A percentile compares a stretch with the other conserved stretches of the same genome.
phyloP scores from a whole-genome alignment of 2,329 filamentous ascomycete species.

The Fusarium sp. region DNA sequence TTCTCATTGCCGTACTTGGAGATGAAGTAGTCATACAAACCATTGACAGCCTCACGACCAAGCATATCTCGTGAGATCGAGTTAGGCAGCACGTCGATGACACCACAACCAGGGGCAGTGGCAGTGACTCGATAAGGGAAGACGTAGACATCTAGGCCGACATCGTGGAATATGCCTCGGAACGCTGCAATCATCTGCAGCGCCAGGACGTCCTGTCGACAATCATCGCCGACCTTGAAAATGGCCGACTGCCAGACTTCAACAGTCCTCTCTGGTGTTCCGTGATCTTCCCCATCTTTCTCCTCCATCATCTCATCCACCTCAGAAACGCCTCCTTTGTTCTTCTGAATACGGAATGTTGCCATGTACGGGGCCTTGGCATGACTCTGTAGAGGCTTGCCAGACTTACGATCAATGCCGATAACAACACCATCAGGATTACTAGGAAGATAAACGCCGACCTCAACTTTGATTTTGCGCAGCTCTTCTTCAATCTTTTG shows the following conservation, averaged over 20 bases:
- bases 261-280: conserved; percentile 64
- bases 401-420: conserved; percentile 96
- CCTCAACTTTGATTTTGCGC: conserved; percentile 94
- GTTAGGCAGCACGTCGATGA: conserved; percentile 97
- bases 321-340: conserved; percentile 62
- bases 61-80: conserved; percentile 99
- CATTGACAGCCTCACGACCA: conserved; percentile 95
- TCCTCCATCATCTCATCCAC: conserved; percentile 61
- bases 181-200: conserved; percentile 98
- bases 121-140: conserved; percentile 97
- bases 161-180: conserved; percentile 93
- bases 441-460: conserved; percentile 95
- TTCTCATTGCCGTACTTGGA: conserved; percentile 98
- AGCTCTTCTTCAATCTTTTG: conserved; percentile 99
- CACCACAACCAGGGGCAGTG: conserved; percentile 94
- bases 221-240: conserved; percentile 99
- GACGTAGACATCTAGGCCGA: conserved; percentile 95
- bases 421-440: conserved; percentile 98
- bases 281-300: conserved; percentile 49
- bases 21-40: conserved; percentile 97
- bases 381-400: conserved; percentile 96
- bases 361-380: conserved; percentile 99
- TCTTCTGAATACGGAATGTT: conserved; percentile 95
- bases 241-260: conserved; percentile 99
- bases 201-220: conserved; percentile 93